Conservation (phyloP, 257 asterid species). For the Nicotiana undulata region DNA sequence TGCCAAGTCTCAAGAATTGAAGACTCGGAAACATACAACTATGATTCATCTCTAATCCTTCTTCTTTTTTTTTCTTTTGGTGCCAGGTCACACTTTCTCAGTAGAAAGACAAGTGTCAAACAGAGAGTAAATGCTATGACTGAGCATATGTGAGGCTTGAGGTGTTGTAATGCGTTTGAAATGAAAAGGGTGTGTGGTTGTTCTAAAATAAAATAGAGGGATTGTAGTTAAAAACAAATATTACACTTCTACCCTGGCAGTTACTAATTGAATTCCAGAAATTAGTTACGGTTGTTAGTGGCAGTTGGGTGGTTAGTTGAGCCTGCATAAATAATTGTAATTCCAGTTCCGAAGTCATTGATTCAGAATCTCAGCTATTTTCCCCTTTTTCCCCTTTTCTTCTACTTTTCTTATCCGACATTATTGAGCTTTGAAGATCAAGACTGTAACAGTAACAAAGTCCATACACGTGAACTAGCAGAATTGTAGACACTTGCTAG, state of each 20-base stretch:
- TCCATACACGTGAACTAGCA: background rate
- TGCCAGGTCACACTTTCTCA: background rate
- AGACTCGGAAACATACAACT: background rate
- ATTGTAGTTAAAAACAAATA: background rate
- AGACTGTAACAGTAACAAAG: background rate
- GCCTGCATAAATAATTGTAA: background rate
- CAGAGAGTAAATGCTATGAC: background rate
- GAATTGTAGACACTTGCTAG: background rate
- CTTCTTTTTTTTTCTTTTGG: background rate
- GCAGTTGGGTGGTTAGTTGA: background rate
- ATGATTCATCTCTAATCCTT: background rate
- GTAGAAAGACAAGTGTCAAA: background rate
- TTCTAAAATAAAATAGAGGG: background rate
- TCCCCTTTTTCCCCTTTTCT: background rate
- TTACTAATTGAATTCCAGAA: background rate
- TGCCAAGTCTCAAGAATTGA: background rate
- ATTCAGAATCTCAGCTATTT: background rate
- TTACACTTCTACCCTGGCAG: background rate
- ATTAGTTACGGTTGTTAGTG: background rate
- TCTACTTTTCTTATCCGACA: background rate
- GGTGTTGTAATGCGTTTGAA: background rate
- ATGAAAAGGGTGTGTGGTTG: background rate
- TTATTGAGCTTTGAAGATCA: background rate
- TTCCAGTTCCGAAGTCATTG: background rate
- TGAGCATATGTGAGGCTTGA: background rate